Evolutionary conservation across 805 yeast genomes (phyloP), one percentile per base, ranked within the genome.

Genomic region (Hagleromyces aurorensis): DNA sequence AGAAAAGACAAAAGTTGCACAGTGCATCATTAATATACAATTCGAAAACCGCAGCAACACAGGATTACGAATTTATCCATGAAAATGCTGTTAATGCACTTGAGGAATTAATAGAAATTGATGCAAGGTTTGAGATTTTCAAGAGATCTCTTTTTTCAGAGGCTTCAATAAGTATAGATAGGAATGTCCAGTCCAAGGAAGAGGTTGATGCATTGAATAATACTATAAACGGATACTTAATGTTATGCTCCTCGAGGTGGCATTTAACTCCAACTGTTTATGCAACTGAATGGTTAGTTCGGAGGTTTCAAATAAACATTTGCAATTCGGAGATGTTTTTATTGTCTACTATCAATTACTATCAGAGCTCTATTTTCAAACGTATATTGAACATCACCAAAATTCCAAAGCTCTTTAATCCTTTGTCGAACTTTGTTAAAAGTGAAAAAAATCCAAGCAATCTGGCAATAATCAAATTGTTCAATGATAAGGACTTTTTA

Each of bases 201-300:
- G 85, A 81, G 44, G 69, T 78, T 35, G 72, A 65, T n/a, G 75
- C 75, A 41, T 62, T 93, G 36, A 77, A 86, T 48, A 69, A 67
- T 34, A 87, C 91, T 17, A 71, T 89, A 29, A 72, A 73, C 36
- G 77, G 77, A 8, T 89, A 83, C 50, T 60, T 91, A 37, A 67
- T 78, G 35, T 64, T 89, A 42, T 64, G 77, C 7, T 77, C 93
- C 3, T 84, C 93, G 2, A 77, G 76, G 54, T 75, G 89, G 70
- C 70, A 75, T 40, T 59, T 86, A 30, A 69, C 75, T 13, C 83
- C 93, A 14, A 70, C 96, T 3, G 48, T 84, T 28, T 77, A 78
- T 44, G 89, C 96, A 4, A 65, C 85, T 8, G 98, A 91, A 62
- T 91, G 98, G 98, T 72, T 87, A 14, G 78, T 91, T 12, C 78